Conservation (phyloP, 2,329 filamentous ascomycete species). For the Fusarium secorum region DNA sequence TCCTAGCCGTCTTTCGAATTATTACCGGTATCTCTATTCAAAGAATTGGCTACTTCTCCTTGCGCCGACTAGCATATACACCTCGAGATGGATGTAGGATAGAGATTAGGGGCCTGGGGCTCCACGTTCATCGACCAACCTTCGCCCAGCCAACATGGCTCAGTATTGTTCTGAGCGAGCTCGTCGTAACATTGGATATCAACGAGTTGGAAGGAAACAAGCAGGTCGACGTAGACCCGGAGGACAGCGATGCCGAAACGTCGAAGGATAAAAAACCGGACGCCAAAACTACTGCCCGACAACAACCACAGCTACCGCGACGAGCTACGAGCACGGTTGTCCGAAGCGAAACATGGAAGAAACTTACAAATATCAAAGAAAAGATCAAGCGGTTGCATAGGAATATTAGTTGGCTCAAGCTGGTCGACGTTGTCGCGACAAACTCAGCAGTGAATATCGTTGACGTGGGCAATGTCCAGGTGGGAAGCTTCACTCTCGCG, state of each 20-base stretch:
- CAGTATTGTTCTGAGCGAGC: conserved; percentile 85
- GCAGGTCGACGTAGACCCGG: conserved; percentile 32
- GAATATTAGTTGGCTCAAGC: conserved; percentile 85
- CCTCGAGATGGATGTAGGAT: conserved; percentile 88
- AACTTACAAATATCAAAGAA: conserved; percentile 81
- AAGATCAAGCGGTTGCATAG: conserved; percentile 85
- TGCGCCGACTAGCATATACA: conserved; percentile 89
- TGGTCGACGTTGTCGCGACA: conserved; percentile 87
- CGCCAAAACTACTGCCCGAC: conserved; percentile 41
- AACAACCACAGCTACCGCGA: conserved; percentile 21
- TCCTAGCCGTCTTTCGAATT: conserved; percentile 92
- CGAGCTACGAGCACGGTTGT: conserved; percentile 35
- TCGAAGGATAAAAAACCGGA: conserved; percentile 37
- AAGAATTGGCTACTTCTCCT: conserved; percentile 88
- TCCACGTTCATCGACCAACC: conserved; percentile 90
- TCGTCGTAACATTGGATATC: conserved; percentile 84
- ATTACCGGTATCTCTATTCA: conserved; percentile 95
- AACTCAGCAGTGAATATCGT: conserved; percentile 79
- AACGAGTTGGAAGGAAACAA: conserved; percentile 66
- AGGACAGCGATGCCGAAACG: conserved; percentile 42
- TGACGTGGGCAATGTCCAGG: conserved; percentile 83
- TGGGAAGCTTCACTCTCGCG: conserved; percentile 83
- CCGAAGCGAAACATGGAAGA: conserved; percentile 80
- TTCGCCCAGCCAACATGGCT: conserved; percentile 98
- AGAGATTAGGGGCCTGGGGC: conserved; percentile 86